Conservation (phyloP, 139 green algal species). For the Chlorella sp. region DNA sequence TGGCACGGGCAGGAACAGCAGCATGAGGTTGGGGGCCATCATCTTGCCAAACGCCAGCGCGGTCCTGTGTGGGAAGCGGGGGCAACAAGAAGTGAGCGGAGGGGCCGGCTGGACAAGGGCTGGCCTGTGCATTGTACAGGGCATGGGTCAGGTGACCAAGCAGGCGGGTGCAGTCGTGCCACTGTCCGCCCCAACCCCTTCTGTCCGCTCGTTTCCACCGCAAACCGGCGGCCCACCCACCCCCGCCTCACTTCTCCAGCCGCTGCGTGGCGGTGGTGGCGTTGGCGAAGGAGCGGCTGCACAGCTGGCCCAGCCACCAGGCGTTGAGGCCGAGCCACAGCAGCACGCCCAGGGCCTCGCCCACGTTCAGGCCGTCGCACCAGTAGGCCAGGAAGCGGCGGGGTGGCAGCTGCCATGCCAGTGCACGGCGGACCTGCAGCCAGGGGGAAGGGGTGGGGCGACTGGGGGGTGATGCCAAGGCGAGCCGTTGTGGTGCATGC, state of each 20-base stretch:
- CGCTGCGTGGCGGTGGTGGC: not conserved
- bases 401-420: constrained; percentile 1
- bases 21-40: constrained; percentile 7
- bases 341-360: not conserved
- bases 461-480: not conserved
- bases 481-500: too few species aligned
- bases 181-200: too few species aligned
- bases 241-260: not conserved
- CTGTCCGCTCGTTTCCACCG: too few species aligned
- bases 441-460: too few species aligned
- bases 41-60: not conserved
- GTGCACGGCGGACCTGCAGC: not conserved
- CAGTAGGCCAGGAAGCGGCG: not conserved
- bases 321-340: not conserved
- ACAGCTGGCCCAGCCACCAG: constrained; percentile 3
- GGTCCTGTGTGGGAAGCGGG: not conserved
- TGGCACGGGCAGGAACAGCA: constrained; percentile 33
- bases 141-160: too few species aligned
- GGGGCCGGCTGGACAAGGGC: not conserved
- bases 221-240: too few species aligned
- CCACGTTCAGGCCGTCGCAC: not conserved
- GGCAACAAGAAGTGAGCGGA: not conserved
- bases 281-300: not conserved
- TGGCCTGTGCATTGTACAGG: too few species aligned
- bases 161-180: too few species aligned